Evolutionary conservation across 148 eudicot species (phyloP).

Genomic region (Camellia granthamiana): DNA sequence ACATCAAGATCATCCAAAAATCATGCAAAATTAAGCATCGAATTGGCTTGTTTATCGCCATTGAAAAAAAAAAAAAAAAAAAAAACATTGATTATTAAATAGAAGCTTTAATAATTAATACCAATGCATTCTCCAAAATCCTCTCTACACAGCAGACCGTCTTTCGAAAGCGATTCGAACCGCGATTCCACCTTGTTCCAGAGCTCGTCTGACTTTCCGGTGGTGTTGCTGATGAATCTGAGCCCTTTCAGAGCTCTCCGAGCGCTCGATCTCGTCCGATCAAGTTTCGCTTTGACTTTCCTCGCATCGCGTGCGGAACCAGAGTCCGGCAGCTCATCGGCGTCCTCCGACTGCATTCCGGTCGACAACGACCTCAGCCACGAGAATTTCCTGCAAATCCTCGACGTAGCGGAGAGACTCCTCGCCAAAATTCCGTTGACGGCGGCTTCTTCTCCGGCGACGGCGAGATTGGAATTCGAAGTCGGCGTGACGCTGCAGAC

Average conservation of each 20-base stretch:
- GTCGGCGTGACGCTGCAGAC: slow-evolving; percentile 68
- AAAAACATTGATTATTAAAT: not conserved
- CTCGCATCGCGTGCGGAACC: slow-evolving; percentile 40
- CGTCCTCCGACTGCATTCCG: slow-evolving; percentile 29
- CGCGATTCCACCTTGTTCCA: slow-evolving; percentile 72
- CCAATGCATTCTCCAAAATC: slow-evolving; percentile 98
- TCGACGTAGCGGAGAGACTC: slow-evolving; percentile 59
- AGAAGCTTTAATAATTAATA: slow-evolving; percentile 3
- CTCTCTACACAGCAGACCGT: slow-evolving; percentile 60
- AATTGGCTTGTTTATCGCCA: too few species aligned
- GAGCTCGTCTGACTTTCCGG: slow-evolving; percentile 32
- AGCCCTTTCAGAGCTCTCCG: slow-evolving; percentile 76
- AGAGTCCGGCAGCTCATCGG: slow-evolving; percentile 28
- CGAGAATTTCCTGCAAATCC: slow-evolving; percentile 45
- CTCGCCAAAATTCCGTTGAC: slow-evolving; percentile 29
- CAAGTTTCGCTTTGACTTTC: slow-evolving; percentile 45
- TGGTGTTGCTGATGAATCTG: slow-evolving; percentile 65
- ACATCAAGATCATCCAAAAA: not conserved
- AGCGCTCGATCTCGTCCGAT: slow-evolving; percentile 62
- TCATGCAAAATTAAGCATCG: not conserved
- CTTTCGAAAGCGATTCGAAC: slow-evolving; percentile 44
- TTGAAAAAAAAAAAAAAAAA: not conserved
- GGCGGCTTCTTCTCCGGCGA: slow-evolving; percentile 8
- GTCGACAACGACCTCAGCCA: slow-evolving; percentile 33
- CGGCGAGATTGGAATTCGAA: slow-evolving; percentile 6